These are phyloP conservation scores for Neurospora terricola DNA, from an alignment of 495 filamentous ascomycete species.

Conservation along the genomic window DNA sequence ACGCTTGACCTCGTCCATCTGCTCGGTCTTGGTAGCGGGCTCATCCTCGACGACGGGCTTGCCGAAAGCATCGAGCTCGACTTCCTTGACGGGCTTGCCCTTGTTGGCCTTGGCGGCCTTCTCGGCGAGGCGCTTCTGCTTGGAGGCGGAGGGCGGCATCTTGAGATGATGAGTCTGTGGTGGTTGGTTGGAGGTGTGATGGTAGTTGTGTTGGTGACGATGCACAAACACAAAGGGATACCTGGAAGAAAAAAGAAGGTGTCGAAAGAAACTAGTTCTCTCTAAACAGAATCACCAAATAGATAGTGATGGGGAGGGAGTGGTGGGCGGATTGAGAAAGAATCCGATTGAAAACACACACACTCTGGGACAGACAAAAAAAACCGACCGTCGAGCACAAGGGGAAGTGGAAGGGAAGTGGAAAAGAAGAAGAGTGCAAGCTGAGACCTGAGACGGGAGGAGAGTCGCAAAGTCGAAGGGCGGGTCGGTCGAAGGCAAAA, in stretches of 20 bases:
- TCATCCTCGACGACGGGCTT: constrained; percentile 50
- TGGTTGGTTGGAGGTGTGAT: not conserved
- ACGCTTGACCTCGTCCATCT: constrained; percentile 69
- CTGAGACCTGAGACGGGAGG: not conserved
- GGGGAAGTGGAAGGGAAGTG: not conserved
- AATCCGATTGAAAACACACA: not conserved
- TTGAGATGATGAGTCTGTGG: constrained; percentile 2
- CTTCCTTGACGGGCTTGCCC: constrained; percentile 68
- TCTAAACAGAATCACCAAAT: not conserved
- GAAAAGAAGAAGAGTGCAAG: not conserved
- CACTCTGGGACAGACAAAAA: not conserved
- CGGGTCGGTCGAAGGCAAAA: not conserved
- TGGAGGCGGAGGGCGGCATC: constrained; percentile 93
- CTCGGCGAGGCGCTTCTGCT: constrained; percentile 95
- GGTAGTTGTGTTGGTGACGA: not conserved
- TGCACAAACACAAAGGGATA: not conserved
- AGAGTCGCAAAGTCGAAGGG: not conserved
- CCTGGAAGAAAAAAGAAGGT: not conserved
- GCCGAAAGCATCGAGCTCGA: constrained; percentile 49
- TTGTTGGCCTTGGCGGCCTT: constrained; percentile 70
- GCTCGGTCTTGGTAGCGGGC: constrained; percentile 57
- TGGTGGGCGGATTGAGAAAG: not conserved
- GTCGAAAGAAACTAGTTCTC: not conserved
- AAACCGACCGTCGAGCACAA: not conserved
- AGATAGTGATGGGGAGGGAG: not conserved